These are phyloP conservation scores for Auricularia sp. DNA, from an alignment of 768 basidiomycete species.

Conservation along the genomic window DNA sequence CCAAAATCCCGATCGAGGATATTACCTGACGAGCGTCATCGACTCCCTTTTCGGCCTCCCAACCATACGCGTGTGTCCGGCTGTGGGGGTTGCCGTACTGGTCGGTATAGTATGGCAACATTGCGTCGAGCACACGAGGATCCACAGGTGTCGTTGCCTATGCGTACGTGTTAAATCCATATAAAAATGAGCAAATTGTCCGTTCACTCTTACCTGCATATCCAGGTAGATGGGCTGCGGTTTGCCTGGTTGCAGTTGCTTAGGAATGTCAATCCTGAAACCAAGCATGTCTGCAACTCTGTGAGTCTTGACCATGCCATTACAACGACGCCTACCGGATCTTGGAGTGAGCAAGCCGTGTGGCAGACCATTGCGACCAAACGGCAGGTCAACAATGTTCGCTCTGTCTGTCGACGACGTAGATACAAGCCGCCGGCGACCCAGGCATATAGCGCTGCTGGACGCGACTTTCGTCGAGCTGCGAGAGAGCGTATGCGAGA, in stretches of 20 bases:
- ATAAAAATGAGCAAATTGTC: too few relatives aligned
- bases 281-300: conserved; percentile 69
- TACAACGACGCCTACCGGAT: conserved; percentile 36
- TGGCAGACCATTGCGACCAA: conserved; percentile 31
- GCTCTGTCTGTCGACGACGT: conserved; percentile 77
- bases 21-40: conserved; percentile 80
- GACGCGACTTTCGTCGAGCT: background rate
- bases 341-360: conserved; percentile 65
- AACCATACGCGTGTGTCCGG: conserved; percentile 96
- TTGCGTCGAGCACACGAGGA: conserved; percentile 90
- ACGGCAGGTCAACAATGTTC: conserved; percentile 71
- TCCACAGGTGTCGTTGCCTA: conserved; percentile 97
- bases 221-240: conserved; percentile 92
- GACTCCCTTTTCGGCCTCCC: conserved; percentile 94
- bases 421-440: conserved; percentile 59
- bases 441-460: conserved; percentile 1
- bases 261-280: conserved; percentile 63
- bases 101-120: conserved; percentile 92
- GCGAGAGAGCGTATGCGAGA: conserved; percentile 7
- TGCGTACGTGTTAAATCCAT: background rate
- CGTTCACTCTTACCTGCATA: conserved; percentile 58
- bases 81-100: conserved; percentile 98
- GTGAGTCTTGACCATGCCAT: background rate
- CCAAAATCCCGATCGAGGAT: conserved; percentile 3
- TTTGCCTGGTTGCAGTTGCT: conserved; percentile 45